phyloP scores from a whole-genome alignment of 1,284 basidiomycete genomes.

The Puccinia polysora region DNA sequence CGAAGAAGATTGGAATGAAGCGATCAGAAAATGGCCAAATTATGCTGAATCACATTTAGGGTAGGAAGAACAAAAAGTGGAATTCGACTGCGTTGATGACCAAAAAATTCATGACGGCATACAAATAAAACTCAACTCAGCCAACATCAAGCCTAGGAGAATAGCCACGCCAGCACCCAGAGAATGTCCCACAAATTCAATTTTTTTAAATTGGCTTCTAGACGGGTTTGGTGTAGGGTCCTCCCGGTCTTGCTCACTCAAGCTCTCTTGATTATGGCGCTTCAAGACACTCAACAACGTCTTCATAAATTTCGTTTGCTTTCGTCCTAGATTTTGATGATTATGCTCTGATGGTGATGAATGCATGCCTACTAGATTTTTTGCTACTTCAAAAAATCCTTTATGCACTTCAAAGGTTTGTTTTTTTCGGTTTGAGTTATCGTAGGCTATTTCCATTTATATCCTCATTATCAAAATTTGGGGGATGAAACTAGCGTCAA shows the following conservation, averaged over 20 bases:
- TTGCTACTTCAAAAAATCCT: conserved; percentile 19
- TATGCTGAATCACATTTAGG: too few relatives aligned
- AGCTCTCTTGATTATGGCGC: not conserved
- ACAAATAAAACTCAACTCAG: conserved; percentile 68
- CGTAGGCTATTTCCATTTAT: too few relatives aligned
- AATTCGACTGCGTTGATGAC: conserved; percentile 43
- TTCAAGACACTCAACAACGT: conserved; percentile 4
- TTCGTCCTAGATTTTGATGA: not conserved
- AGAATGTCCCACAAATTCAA: conserved; percentile 66
- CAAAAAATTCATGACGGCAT: conserved; percentile 62
- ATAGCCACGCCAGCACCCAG: conserved; percentile 78
- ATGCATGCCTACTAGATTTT: not conserved
- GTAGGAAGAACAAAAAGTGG: too few relatives aligned
- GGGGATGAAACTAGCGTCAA: too few relatives aligned
- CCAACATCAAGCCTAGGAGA: conserved; percentile 76
- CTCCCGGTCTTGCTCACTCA: too few relatives aligned
- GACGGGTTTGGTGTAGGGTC: too few relatives aligned
- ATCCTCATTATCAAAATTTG: too few relatives aligned
- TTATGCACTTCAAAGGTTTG: conserved; percentile 8
- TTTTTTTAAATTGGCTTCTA: conserved; percentile 45
- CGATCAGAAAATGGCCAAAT: too few relatives aligned
- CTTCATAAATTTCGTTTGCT: not conserved
- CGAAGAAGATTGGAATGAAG: too few relatives aligned
- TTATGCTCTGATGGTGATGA: not conserved
- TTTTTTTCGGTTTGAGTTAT: not conserved